phyloP scores from a whole-genome alignment of 805 yeast species.

The Kregervanrija fluxuum region DNA sequence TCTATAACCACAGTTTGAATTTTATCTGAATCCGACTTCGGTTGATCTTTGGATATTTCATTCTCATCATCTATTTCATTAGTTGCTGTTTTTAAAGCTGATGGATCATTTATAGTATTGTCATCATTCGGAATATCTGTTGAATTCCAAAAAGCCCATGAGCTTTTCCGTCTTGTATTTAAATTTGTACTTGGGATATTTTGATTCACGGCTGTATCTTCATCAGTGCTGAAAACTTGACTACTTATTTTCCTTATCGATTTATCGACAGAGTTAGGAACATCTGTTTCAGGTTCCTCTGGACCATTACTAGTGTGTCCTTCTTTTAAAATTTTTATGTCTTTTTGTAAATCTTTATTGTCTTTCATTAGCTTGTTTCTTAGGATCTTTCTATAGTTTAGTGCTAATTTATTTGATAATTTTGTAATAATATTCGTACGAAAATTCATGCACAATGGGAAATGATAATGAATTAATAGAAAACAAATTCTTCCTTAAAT shows the following conservation, averaged over 20 bases:
- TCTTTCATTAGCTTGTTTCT: too few relatives aligned
- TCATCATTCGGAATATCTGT: neutral
- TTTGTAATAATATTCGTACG: too few relatives aligned
- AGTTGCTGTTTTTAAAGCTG: too few relatives aligned
- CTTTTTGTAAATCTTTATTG: too few relatives aligned
- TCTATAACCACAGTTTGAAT: constrained; percentile 2
- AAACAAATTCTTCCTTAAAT: too few relatives aligned
- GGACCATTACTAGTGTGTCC: neutral
- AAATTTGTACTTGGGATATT: neutral
- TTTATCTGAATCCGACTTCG: constrained; percentile 2
- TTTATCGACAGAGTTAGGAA: neutral
- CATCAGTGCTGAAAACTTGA: constrained; percentile 3
- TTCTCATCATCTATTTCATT: neutral
- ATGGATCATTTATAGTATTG: neutral
- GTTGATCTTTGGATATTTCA: neutral
- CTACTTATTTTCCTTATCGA: neutral
- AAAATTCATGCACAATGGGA: too few relatives aligned
- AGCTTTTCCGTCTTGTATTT: constrained; percentile 10
- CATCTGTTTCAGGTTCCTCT: neutral
- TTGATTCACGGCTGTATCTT: neutral
- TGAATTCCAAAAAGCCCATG: constrained; percentile 23
- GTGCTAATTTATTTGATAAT: too few relatives aligned
- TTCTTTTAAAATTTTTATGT: too few relatives aligned
- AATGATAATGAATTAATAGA: too few relatives aligned
- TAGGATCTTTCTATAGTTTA: too few relatives aligned